Conservation (phyloP, 208 protist species). For the Acanthamoeba triangularis region DNA sequence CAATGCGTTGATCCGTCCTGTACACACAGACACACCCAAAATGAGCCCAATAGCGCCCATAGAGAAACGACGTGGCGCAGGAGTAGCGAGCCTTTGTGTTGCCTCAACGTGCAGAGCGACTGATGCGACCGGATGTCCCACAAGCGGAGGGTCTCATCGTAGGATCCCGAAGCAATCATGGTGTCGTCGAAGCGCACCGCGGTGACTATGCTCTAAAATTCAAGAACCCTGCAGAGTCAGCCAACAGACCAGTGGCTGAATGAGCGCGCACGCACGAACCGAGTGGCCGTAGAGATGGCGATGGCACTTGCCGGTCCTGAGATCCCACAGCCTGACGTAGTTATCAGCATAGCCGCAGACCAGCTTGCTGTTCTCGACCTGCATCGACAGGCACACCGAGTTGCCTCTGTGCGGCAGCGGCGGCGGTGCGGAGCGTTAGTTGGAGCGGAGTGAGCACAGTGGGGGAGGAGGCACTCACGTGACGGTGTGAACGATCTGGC, state of each 20-base stretch:
- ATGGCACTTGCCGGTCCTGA: neutral
- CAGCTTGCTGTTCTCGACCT: neutral
- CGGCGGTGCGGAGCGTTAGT: no score
- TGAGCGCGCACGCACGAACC: neutral
- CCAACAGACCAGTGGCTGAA: neutral
- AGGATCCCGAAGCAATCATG: neutral
- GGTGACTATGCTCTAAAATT: neutral
- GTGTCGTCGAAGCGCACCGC: neutral
- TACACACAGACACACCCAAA: neutral
- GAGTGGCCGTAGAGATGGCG: constrained; percentile 23
- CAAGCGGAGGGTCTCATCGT: neutral
- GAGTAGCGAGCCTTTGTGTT: neutral
- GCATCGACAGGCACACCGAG: neutral
- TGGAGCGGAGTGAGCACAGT: no score
- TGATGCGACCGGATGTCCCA: constrained; percentile 10
- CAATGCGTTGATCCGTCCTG: constrained; percentile 32
- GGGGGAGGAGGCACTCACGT: neutral
- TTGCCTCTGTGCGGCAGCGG: neutral
- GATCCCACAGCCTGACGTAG: constrained; percentile 49
- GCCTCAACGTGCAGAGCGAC: neutral
- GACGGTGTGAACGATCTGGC: constrained; percentile 38
- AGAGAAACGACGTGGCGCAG: neutral
- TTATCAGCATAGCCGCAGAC: constrained; percentile 26
- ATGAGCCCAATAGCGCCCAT: neutral
- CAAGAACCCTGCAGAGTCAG: neutral